A percentile compares a stretch with the other conserved stretches of the same genome.
phyloP scores from a whole-genome alignment of 192 early-diverging fungal genomes.

The Backusella australiensis region DNA sequence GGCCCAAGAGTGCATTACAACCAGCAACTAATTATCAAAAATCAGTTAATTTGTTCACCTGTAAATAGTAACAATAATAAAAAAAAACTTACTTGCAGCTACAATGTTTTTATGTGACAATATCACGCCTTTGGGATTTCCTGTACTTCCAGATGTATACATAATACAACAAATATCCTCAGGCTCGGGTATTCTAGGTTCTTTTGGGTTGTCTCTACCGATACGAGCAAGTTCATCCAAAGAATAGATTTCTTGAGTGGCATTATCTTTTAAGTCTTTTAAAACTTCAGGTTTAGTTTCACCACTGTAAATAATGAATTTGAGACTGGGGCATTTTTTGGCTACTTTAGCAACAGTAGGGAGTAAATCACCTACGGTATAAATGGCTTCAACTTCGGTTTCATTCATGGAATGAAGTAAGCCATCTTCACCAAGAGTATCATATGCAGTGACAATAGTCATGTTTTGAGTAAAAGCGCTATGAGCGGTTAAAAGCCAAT shows the following conservation, averaged over 20 bases:
- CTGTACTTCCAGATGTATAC: slow-evolving; percentile 91
- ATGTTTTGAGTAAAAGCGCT: slow-evolving; percentile 79
- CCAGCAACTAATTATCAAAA: slow-evolving; percentile 50
- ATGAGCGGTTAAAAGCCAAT: slow-evolving; percentile 68
- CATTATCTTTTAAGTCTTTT: slow-evolving; percentile 45
- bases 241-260: slow-evolving; percentile 48
- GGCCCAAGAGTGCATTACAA: slow-evolving; percentile 48
- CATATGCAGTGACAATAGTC: slow-evolving; percentile 85
- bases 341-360: slow-evolving; percentile 61
- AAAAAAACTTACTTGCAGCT: slow-evolving; percentile 58
- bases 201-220: slow-evolving; percentile 64
- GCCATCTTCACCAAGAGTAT: slow-evolving; percentile 83
- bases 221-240: slow-evolving; percentile 64
- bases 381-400: slow-evolving; percentile 66
- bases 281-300: slow-evolving; percentile 48
- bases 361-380: slow-evolving; percentile 74
- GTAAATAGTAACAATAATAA: background rate
- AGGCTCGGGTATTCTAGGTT: slow-evolving; percentile 59
- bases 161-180: slow-evolving; percentile 84
- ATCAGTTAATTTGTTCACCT: background rate
- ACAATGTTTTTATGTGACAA: slow-evolving; percentile 83
- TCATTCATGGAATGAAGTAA: slow-evolving; percentile 84
- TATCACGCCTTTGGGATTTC: slow-evolving; percentile 90
- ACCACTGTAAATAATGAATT: slow-evolving; percentile 71
- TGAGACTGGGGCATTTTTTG: slow-evolving; percentile 56